Evolutionary conservation across 2,329 filamentous ascomycete genomes (phyloP), one percentile per base, ranked within the genome.

Genomic region (Nigrospora osmanthi): DNA sequence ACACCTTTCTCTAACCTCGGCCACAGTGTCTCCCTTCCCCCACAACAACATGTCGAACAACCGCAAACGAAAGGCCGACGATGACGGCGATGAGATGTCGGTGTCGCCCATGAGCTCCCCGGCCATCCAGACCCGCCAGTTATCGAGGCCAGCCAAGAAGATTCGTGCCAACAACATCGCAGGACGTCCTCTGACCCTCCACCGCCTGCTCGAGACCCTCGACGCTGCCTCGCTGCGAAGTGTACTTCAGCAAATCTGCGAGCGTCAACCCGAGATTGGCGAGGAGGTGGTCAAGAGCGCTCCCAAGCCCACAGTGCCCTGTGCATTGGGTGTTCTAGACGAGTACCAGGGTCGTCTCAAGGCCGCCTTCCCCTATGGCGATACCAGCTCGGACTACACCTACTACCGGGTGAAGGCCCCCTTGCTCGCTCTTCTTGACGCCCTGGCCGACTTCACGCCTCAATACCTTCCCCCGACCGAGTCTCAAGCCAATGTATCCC

Each of bases 381-480:
- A 89, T 54, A 78, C 85, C 12, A 87, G 82, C 47, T 89, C 89
- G 36, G 91, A 97, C 63, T 97, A 97, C 67, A 85, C 89, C 42
- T 98, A 96, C 64, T 94, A 96, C 62, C 82, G 93, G 55, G 87
- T 97, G 44, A 88, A 85, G 55, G 85, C 90, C 52, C 80, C 85
- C 34, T 75, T 97, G 15, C 71, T 81, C 23, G 83, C 88, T 47
- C 77, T 98, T 19, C 80, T 96, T 48, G 89, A 96, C 47, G 89
- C 93, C 37, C 75, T 98, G 38, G 84, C 85, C 62, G 93, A 98
- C 60, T 98, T 94, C 61, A 97, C 90, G 1, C 89, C 89, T 4
- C 89, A 97, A 63, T 98, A 95, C 58, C 80, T 98, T 3, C 93
- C 93, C 12, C 93, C 93, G 0, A 85, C 87, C 58, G 93, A 98